A percentile compares a stretch with the other conserved stretches of the same genome.
phyloP scores from a whole-genome alignment of 345 rosid species.

The Eucalyptus pauciflora region DNA sequence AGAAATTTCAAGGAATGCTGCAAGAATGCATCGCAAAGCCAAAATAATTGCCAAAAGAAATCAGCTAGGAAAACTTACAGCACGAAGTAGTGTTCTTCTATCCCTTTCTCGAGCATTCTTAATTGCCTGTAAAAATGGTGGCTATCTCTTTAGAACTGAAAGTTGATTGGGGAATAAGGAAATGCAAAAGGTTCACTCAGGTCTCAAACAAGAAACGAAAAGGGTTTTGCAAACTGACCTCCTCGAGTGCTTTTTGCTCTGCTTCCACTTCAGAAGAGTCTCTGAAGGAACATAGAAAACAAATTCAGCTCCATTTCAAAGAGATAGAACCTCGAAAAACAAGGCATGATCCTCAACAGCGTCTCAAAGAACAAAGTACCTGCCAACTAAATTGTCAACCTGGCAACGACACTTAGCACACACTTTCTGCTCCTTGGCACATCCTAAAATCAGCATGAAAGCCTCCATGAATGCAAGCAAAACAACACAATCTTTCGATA shows the following conservation, averaged over 20 bases:
- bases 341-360: not conserved
- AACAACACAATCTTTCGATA: not conserved
- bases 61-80: constrained; percentile 34
- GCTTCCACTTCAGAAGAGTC: constrained; percentile 69
- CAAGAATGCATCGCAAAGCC: not conserved
- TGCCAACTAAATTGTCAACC: constrained; percentile 48
- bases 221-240: constrained; percentile 15
- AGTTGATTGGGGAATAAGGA: not conserved
- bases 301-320: not conserved
- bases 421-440: constrained; percentile 90
- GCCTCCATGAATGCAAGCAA: not conserved
- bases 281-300: constrained; percentile 10
- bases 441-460: constrained; percentile 30
- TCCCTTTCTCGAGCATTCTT: constrained; percentile 94
- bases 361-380: constrained; percentile 16
- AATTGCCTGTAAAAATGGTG: constrained; percentile 46
- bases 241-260: constrained; percentile 79
- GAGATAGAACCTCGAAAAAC: not conserved
- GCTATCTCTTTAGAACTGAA: not conserved
- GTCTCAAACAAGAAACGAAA: not conserved
- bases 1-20: not conserved
- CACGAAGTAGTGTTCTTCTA: constrained; percentile 63
- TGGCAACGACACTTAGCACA: constrained; percentile 79
- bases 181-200: not conserved
- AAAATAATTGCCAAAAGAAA: not conserved